Evolutionary conservation across 306 rosid species (phyloP), one percentile per base, ranked within the genome.

Genomic region (Casuarina cunninghamiana): DNA sequence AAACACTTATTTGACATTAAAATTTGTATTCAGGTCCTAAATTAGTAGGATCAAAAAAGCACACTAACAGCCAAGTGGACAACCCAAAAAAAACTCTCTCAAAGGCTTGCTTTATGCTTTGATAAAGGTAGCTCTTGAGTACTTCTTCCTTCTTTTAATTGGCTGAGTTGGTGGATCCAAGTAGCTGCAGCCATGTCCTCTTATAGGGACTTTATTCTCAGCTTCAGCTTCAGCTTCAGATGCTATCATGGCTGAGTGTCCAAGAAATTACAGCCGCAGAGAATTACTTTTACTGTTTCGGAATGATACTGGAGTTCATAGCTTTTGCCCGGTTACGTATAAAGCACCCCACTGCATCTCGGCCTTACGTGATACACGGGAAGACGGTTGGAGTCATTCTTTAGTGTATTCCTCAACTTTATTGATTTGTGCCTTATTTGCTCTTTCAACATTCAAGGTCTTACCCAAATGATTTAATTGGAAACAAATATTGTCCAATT

Each of bases 151-250:
- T 6, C 95, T 94, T 77, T 79, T 92, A n/a, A 79, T 83, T 6
- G 97, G 98, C 80, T 94, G 90, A 83, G 97, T 65, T 90, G 93
- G 91, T 95, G 97, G 97, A 83, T 95, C 74, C 97, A 92, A 80
- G 95, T 79, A 39, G 97, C 93, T 41, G 97, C 98, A 5, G 98
- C 98, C 2, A 73, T 92, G 92, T 88, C 98, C 98, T 9, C 87
- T 90, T 42, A 17, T 83, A 15, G 98, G 97, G 39, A 94, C 92
- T 58, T 76, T 94, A 12, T 92, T 94, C 83, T 94, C 97, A 13
- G 97, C 98, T 65, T 88, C 93, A 3, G 97, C 97, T 5, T 89
- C 6, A 37, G 92, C 45, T 68, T 26, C 32, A 26, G 32, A 26
- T 94, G 80, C 87, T 94, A 4, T 92, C 98, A 35, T 94, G 92